Conservation (phyloP, 805 yeast species). For the Metschnikowia matae region DNA sequence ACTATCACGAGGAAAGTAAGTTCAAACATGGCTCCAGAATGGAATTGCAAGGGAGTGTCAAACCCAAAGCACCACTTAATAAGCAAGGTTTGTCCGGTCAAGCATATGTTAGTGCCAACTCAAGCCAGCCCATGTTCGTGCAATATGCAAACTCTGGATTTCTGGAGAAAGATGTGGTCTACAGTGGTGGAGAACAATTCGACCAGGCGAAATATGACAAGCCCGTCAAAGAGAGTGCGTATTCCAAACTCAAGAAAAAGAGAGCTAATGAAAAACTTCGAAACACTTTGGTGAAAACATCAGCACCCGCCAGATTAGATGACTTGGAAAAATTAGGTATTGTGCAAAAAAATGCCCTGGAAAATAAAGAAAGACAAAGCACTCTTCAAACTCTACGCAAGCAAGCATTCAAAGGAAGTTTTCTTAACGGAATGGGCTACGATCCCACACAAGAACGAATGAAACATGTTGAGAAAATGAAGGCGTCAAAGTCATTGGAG, state of each 20-base stretch:
- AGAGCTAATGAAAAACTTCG: constrained; percentile 17
- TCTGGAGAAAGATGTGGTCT: constrained; percentile 13
- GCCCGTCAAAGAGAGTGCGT: constrained; percentile 15
- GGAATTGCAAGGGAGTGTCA: constrained; percentile 65
- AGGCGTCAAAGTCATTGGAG: constrained; percentile 11
- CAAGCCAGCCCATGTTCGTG: constrained; percentile 23
- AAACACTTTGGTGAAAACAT: constrained; percentile 9
- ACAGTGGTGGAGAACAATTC: constrained; percentile 18
- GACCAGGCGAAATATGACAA: constrained; percentile 17
- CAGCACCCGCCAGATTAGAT: constrained; percentile 12
- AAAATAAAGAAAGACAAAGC: constrained; percentile 12
- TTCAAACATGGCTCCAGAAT: constrained; percentile 54
- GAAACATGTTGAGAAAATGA: constrained; percentile 2
- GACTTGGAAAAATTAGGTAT: constrained; percentile 16
- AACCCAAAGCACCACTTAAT: constrained; percentile 54
- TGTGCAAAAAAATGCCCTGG: constrained; percentile 19
- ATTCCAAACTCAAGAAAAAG: constrained; percentile 17
- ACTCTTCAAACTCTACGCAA: constrained; percentile 15
- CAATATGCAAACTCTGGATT: constrained; percentile 14
- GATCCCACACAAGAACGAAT: constrained; percentile 40
- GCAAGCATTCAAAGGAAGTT: constrained; percentile 38
- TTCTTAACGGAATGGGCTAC: constrained; percentile 45
- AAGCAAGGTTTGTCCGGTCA: constrained; percentile 23
- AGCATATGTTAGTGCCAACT: constrained; percentile 19
- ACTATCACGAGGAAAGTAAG: constrained; percentile 62